These are phyloP conservation scores for Boletus eberwhitei DNA, from an alignment of 768 basidiomycete species.

Conservation along the genomic window DNA sequence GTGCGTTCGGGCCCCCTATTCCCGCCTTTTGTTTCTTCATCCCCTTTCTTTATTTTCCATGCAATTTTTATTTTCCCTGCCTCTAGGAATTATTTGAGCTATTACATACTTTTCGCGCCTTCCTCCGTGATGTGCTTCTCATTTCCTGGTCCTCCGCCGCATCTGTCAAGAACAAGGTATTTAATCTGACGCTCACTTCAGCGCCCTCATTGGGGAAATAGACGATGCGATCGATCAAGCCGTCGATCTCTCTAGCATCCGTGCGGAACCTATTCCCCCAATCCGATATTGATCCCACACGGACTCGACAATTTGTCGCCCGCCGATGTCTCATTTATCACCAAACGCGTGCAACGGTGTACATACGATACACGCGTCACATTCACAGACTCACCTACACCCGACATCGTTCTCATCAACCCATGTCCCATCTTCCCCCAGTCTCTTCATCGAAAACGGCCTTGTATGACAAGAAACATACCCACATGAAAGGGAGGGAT, in stretches of 20 bases:
- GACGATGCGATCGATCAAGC: constrained; percentile 79
- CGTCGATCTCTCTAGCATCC: constrained; percentile 71
- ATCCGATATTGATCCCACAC: constrained; percentile 59
- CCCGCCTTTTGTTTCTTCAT: background rate
- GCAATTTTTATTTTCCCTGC: background rate
- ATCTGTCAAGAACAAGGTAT: background rate
- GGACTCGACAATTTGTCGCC: background rate
- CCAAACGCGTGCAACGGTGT: background rate
- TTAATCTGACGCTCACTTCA: constrained; percentile 22
- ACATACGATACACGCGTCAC: background rate
- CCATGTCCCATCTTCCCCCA: background rate
- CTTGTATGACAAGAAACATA: constrained; percentile 3
- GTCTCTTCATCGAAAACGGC: background rate
- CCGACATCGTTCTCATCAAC: background rate
- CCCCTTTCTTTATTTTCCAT: background rate
- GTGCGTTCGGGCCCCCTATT: constrained; percentile 48
- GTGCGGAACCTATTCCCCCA: constrained; percentile 82
- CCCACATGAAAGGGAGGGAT: background rate
- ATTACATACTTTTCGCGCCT: background rate
- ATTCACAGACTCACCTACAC: background rate
- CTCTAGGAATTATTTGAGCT: no score
- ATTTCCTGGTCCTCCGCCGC: background rate
- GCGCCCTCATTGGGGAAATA: constrained; percentile 79
- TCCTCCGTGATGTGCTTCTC: background rate
- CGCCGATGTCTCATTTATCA: background rate